Base-by-base conservation (phyloP, 2,329 filamentous ascomycete genomes). In the Botryosphaeria dothidea region DNA sequence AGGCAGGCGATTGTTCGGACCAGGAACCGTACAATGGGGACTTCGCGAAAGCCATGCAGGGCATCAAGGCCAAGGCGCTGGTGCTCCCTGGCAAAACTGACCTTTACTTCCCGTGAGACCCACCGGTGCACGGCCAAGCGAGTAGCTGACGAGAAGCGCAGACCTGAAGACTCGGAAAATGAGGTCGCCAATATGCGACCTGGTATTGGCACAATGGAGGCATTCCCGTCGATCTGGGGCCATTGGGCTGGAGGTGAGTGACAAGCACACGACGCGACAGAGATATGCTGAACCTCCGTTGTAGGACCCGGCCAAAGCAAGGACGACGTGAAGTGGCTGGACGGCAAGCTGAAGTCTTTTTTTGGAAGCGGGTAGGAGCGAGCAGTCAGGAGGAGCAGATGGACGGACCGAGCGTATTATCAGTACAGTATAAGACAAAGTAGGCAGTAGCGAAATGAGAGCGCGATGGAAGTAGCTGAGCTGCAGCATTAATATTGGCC, bases 71-170 rank as follows among this genome's bases (percentile, higher is more conserved):
- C 1, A 91, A 88, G 70, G 88, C 86, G 0, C 77, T 94, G 46
- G 88, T 94, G 3, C 75, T 93, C 15, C 91, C 92, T 0, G 79
- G 82, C 23, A 87, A 90, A 73, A 93, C 90, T 0, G 92, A 94
- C 72, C 81, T 94, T 4, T 94, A 94, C 73, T 94, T 95, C 69
- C 90, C 91, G 81, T 87, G 73, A 78, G 84, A 78, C 51, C 17
- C 41, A 46, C 54, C 23, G 19, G 36, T 9, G 25, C 54, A 29
- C 23, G 25, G 13, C 6, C 36, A 17, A 8, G 4, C 4, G 9
- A 38, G 43, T n/a, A n/a, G 45, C 66, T 69, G 60, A 71, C 66
- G n/a, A 19, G 46, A 15, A 19, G 21, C 27, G 7, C 67, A 88
- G 86, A 60, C 90, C 90, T 0, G 91, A 93, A 70, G 92, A 93